Evolutionary conservation across 164 flowering plant species (phyloP), one percentile per base, ranked within the genome.

Genomic region (Magnolia sinica): DNA sequence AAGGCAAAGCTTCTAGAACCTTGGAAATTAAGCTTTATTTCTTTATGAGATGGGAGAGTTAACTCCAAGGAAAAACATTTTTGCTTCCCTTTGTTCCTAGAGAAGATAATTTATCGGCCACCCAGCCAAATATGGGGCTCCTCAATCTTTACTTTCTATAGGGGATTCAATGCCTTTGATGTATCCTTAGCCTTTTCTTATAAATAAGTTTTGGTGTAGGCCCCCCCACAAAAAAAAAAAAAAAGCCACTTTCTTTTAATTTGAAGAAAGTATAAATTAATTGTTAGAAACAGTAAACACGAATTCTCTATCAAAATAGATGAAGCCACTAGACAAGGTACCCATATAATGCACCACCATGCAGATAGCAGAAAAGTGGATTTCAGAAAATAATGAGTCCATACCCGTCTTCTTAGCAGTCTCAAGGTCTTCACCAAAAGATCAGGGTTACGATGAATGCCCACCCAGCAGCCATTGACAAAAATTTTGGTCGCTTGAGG

Each of bases 381-480:
- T 9, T 55, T 55, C 18, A 8, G 9, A 77, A 59, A 27, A 8
- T 50, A 23, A 19, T 11, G 59, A 7, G 68, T 19, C 83, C 91
- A 76, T 4, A 96, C 99, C 89, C 88, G 87, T 85, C 99, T 88
- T 72, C 99, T 87, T 73, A 96, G 83, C 70, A 86, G 85, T 76
- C 97, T 87, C 78, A 96, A 79, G 18, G 97, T 96, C 75, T 79
- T 88, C 76, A 96, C 99, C 88, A 96, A 85, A 89, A 91, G 87
- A 68, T 96, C 97, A 70, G 99, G 99, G 72, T 92, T 88, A 24
- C 99, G 97, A 82, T 96, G 98, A 68, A 96, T 90, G 49, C 98
- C 98, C 81, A 96, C 97, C 99, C 99, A 96, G 75, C 95, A 89
- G 79, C 99, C 99, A 85, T 96, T 96, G 73, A 96, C 98, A 85